These are phyloP conservation scores for Penicillium vulpinum DNA, from an alignment of 2,329 filamentous ascomycete genomes.

Conservation along the genomic window DNA sequence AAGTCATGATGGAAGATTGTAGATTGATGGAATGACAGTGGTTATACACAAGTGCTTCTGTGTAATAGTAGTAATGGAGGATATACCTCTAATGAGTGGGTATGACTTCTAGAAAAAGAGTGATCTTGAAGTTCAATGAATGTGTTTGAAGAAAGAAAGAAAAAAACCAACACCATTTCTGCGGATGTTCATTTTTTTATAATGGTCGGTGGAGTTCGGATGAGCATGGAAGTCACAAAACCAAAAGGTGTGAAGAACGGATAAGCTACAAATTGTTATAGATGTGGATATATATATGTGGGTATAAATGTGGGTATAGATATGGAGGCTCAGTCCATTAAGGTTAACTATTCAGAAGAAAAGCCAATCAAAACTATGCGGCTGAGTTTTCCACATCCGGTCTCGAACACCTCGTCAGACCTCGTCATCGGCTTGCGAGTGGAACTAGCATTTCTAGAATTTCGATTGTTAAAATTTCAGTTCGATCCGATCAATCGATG, in stretches of 20 bases:
- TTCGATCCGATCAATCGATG: background rate
- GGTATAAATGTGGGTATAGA: constrained; percentile 7
- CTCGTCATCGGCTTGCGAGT: constrained; percentile 4
- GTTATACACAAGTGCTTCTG: no score
- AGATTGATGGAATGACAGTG: constrained; percentile 2
- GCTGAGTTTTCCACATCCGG: constrained; percentile 2
- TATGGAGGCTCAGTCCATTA: constrained; percentile 1
- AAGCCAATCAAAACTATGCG: constrained; percentile 4
- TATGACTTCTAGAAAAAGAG: constrained; percentile 13
- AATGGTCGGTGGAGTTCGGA: constrained; percentile 1
- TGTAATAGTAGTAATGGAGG: constrained; percentile 8
- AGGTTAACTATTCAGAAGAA: background rate
- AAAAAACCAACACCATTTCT: background rate
- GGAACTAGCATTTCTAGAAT: constrained; percentile 2
- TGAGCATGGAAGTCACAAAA: background rate
- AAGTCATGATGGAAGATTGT: constrained; percentile 13
- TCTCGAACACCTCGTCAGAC: constrained; percentile 7
- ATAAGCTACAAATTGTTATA: constrained; percentile 10
- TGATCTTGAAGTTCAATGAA: constrained; percentile 15
- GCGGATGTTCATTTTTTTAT: constrained; percentile 2
- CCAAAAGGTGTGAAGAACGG: constrained; percentile 3
- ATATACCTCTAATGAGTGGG: constrained; percentile 8
- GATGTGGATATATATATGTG: constrained; percentile 6
- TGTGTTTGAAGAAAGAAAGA: constrained; percentile 8
- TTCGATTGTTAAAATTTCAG: background rate